Base-by-base conservation (phyloP, 179 eudicot species). In the Vitellaria paradoxa region DNA sequence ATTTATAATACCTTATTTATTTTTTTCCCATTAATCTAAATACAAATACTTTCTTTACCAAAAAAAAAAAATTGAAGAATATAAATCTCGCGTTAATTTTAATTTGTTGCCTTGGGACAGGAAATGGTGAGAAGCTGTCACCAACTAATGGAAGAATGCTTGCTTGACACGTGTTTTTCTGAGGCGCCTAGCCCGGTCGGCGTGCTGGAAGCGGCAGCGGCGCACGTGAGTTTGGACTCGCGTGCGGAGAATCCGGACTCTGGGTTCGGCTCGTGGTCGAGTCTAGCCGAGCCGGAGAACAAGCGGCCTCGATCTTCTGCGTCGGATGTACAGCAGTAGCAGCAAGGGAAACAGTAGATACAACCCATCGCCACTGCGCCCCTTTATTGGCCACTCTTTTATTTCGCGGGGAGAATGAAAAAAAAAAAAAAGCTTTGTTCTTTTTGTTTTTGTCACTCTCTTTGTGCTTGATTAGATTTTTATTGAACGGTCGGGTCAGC, bases 121-220 rank as follows among this genome's bases (percentile, higher is more conserved):
- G 81, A 77, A 74, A 69, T 61, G 81, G 83, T 82, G 81, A 75
- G 80, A 61, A 79, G 83, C 81, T 85, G 87, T 80, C 83, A 74
- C 66, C 83, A 77, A 82, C 81, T 82, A 63, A 82, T 85, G 82
- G 81, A 82, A 20, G 81, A 65, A 72, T 82, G 79, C 60, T 17
- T 82, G 65, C 47, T 77, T 10, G 80, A 82, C 82, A 74, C 75
- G 85, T 85, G 87, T 85, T 85, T 68, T 1, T 69, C 72, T 0
- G 63, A 53, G 7, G 65, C 73, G 74, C 40, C 57, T 12, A 78
- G 81, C 71, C 77, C 88, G 4, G 52, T 17, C n/a, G 80, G 80
- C 47, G 84, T 82, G 26, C 72, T 82, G 5, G 88, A 82, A 17
- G 80, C 81, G 46, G 37, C 37, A 2, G 37, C 37, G 37, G 81